Percentiles rank a stretch among this genome's conserved stretches.
phyloP scores from a whole-genome alignment of 163 green algal genomes.

The Scenedesmus sp. region DNA sequence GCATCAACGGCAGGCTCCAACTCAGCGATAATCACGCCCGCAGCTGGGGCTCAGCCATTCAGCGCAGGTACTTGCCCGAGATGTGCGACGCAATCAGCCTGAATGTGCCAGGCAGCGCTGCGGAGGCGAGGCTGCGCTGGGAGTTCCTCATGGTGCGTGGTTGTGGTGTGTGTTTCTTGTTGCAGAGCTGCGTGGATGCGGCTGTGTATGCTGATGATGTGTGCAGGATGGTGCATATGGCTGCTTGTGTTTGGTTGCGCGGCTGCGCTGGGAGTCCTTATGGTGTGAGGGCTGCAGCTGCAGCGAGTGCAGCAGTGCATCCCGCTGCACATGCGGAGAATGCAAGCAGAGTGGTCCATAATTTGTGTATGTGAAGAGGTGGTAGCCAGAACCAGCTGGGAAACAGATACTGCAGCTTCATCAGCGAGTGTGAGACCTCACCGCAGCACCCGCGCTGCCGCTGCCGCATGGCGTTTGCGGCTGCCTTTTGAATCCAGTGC shows the following conservation, averaged over 20 bases:
- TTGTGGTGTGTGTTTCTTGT: no score
- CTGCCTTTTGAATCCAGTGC: background rate
- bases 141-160: constrained; percentile 17
- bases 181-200: background rate
- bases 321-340: background rate
- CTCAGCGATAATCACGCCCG: background rate
- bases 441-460: no score
- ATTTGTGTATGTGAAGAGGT: background rate
- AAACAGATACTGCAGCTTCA: no score
- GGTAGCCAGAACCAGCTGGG: no score
- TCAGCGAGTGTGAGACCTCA: no score
- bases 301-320: no score
- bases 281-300: no score
- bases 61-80: background rate
- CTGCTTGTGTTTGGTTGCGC: no score
- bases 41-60: background rate
- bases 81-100: background rate
- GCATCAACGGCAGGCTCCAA: background rate
- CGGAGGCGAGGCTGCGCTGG: constrained; percentile 11
- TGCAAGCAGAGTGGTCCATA: background rate
- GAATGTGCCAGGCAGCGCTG: background rate
- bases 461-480: no score
- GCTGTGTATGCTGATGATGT: background rate
- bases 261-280: no score
- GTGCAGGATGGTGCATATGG: no score